Percentiles rank a stretch among this genome's conserved stretches.
Conservation (phyloP, 345 rosid genomes). For the Ricinus communis region DNA sequence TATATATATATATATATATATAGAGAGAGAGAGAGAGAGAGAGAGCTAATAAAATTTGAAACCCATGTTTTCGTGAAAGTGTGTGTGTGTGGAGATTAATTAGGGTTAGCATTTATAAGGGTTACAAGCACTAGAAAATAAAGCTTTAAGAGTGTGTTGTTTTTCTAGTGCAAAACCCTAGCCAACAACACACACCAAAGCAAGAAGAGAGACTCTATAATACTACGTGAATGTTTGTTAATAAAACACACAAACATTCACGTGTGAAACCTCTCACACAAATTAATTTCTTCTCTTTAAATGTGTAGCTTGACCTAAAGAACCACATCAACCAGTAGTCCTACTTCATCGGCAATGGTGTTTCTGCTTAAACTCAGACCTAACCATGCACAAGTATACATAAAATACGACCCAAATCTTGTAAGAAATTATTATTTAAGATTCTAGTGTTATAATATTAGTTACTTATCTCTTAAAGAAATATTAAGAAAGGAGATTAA, state of each 20-base stretch:
- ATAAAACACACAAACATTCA: constrained; percentile 35
- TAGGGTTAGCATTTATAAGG: constrained; percentile 6
- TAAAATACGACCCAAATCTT: no score
- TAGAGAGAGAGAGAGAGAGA: neutral
- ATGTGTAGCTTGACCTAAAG: constrained; percentile 19
- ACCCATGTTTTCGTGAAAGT: neutral
- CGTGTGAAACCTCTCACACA: constrained; percentile 22
- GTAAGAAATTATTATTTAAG: no score
- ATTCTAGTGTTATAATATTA: no score
- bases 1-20: no score
- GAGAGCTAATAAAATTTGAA: neutral
- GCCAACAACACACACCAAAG: neutral
- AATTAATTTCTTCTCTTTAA: constrained; percentile 3
- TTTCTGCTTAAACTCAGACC: no score
- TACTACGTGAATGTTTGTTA: constrained; percentile 42
- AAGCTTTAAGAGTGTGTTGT: neutral
- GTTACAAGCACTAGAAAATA: neutral
- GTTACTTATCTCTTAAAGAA: no score
- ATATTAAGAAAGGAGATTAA: no score
- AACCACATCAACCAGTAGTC: neutral
- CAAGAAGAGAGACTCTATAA: constrained; percentile 1
- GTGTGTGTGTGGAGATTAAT: neutral
- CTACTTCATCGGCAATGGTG: no score
- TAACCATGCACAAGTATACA: no score
- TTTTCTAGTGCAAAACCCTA: constrained; percentile 27